These are phyloP conservation scores for Fusarium mexicanum DNA, from an alignment of 2,329 filamentous ascomycete species.

Conservation along the genomic window DNA sequence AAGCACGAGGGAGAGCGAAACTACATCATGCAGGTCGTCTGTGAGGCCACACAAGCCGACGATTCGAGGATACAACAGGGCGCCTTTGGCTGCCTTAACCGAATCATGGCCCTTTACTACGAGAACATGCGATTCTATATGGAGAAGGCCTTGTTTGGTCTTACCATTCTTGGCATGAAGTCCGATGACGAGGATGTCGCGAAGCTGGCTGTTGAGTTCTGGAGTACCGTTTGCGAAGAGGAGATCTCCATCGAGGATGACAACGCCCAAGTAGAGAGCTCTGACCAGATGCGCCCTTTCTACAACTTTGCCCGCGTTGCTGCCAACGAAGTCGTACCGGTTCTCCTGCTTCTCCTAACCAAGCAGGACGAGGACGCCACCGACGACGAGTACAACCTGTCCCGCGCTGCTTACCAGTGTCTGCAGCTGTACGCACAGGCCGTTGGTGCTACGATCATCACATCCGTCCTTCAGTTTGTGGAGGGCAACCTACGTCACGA, in stretches of 20 bases:
- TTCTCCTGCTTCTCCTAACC: constrained; percentile 86
- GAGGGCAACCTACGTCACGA: constrained; percentile 89
- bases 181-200: constrained; percentile 96
- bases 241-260: constrained; percentile 98
- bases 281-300: constrained; percentile 87
- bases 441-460: constrained; percentile 84
- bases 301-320: constrained; percentile 97
- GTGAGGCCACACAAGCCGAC: constrained; percentile 94
- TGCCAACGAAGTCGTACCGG: constrained; percentile 92
- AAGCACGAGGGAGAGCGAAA: constrained; percentile 99
- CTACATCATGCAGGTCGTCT: constrained; percentile 99
- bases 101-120: constrained; percentile 99
- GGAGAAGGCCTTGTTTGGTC: constrained; percentile 98
- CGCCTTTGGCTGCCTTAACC: constrained; percentile 95
- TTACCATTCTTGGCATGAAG: constrained; percentile 99
- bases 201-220: constrained; percentile 98
- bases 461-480: constrained; percentile 88
- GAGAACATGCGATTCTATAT: constrained; percentile 99
- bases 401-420: constrained; percentile 95
- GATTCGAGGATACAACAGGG: constrained; percentile 94
- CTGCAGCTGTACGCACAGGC: constrained; percentile 95
- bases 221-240: constrained; percentile 99
- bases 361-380: constrained; percentile 97
- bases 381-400: constrained; percentile 97
- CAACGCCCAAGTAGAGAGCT: constrained; percentile 79